Conservation (phyloP, 352 stramenopile genomes). For the Phytophthora sp. region DNA sequence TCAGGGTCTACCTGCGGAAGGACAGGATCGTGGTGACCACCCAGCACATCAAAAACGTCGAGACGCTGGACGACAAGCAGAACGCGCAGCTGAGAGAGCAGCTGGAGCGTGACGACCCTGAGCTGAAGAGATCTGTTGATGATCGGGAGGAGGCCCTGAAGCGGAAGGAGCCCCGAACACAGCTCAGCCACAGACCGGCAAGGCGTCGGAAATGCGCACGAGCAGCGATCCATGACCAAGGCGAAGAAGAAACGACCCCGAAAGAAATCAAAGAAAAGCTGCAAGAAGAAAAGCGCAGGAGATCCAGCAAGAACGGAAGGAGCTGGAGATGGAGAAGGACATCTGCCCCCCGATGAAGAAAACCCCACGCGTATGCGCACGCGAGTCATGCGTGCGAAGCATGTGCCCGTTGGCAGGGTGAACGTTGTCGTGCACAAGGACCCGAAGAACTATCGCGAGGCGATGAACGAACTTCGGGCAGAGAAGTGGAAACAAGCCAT, state of each 20-base stretch:
- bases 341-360: no score
- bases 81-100: neutral
- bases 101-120: neutral
- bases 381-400: neutral
- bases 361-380: no score
- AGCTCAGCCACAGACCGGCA: no score
- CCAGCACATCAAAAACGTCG: neutral
- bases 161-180: neutral
- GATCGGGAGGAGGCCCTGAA: neutral
- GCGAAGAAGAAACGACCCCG: no score
- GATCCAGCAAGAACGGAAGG: neutral
- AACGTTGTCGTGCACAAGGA: neutral
- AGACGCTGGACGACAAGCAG: neutral
- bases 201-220: no score
- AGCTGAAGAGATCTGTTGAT: neutral
- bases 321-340: neutral
- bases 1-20: no score
- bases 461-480: neutral
- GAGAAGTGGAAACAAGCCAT: constrained; percentile 14
- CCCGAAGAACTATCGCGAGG: neutral
- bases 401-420: neutral
- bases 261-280: no score
- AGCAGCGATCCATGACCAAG: no score
- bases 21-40: neutral
- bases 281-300: neutral